Conservation (phyloP, 805 yeast species). For the Diddensiella caesifluorescens region DNA sequence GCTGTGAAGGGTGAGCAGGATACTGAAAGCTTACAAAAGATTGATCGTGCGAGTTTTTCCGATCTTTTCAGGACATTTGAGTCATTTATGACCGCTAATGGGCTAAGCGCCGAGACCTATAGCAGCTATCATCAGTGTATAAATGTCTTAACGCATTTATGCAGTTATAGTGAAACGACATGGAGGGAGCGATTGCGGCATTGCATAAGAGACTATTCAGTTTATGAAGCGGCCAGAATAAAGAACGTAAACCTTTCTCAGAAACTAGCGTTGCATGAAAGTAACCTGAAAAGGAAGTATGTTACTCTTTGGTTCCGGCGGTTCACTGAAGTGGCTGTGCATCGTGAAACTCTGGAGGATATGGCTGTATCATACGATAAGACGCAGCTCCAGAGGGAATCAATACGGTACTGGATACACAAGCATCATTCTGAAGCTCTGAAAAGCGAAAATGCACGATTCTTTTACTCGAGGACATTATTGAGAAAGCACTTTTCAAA, state of each 20-base stretch:
- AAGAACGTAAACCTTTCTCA: not conserved
- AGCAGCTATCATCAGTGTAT: conserved; percentile 18
- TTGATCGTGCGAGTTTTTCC: conserved; percentile 11
- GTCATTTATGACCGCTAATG: conserved; percentile 14
- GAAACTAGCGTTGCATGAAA: not conserved
- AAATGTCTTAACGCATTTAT: conserved; percentile 16
- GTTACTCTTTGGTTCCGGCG: conserved; percentile 5
- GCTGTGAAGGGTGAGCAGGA: no score
- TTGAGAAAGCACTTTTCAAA: no score
- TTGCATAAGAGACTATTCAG: conserved; percentile 14
- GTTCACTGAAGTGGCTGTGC: not conserved
- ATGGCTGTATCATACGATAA: conserved; percentile 3
- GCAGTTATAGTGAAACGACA: conserved; percentile 12
- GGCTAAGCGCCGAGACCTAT: conserved; percentile 7
- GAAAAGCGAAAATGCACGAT: no score
- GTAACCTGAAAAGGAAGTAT: not conserved
- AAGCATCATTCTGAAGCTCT: no score
- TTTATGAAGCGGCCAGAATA: not conserved
- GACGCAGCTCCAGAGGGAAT: conserved; percentile 4
- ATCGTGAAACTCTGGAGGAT: conserved; percentile 1
- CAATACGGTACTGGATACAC: conserved; percentile 3
- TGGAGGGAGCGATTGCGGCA: conserved; percentile 19
- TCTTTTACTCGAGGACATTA: no score
- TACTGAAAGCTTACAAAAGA: not conserved
- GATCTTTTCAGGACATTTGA: conserved; percentile 16